These are phyloP conservation scores for Waltergamsia citrina DNA, from an alignment of 2,329 filamentous ascomycete species.

Conservation along the genomic window DNA sequence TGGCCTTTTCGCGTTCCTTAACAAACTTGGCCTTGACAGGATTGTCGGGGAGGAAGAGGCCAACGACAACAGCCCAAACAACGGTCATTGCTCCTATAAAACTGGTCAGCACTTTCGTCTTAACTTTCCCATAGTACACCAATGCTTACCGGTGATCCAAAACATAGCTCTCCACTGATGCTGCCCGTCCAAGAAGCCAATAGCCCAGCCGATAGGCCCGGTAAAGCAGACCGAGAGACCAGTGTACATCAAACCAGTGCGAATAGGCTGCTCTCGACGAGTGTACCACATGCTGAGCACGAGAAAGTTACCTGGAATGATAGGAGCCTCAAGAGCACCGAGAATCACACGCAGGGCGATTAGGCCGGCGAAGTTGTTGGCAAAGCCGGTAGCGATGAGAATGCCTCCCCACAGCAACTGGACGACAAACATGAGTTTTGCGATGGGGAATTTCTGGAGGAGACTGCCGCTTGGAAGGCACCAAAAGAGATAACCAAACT, in stretches of 20 bases:
- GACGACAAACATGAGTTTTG: slow-evolving; percentile 16
- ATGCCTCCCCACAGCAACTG: slow-evolving; percentile 16
- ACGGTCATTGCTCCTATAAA: slow-evolving; percentile 13
- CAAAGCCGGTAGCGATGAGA: slow-evolving; percentile 16
- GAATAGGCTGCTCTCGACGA: slow-evolving; percentile 31
- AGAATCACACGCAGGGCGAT: slow-evolving; percentile 17
- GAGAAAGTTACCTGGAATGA: slow-evolving; percentile 14
- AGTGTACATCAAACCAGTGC: slow-evolving; percentile 22
- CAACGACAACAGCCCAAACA: slow-evolving; percentile 44
- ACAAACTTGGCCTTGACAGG: slow-evolving; percentile 41
- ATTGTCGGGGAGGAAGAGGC: slow-evolving; percentile 41
- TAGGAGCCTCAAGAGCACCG: slow-evolving; percentile 18
- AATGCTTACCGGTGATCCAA: slow-evolving; percentile 14
- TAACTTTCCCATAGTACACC: no score
- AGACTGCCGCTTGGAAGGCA: slow-evolving; percentile 20
- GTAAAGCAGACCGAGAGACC: slow-evolving; percentile 11
- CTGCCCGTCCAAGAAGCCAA: slow-evolving; percentile 8
- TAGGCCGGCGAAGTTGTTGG: slow-evolving; percentile 14
- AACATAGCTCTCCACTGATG: slow-evolving; percentile 10
- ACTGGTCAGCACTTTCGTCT: no score
- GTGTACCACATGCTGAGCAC: slow-evolving; percentile 10
- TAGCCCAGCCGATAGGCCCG: slow-evolving; percentile 11
- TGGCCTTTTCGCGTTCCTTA: slow-evolving; percentile 29
- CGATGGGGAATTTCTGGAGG: slow-evolving; percentile 23
- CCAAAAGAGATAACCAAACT: slow-evolving; percentile 23